A percentile compares a stretch with the other conserved stretches of the same genome.
phyloP scores from a whole-genome alignment of 2,329 filamentous ascomycete genomes.

The Xylariaceae sp. region DNA sequence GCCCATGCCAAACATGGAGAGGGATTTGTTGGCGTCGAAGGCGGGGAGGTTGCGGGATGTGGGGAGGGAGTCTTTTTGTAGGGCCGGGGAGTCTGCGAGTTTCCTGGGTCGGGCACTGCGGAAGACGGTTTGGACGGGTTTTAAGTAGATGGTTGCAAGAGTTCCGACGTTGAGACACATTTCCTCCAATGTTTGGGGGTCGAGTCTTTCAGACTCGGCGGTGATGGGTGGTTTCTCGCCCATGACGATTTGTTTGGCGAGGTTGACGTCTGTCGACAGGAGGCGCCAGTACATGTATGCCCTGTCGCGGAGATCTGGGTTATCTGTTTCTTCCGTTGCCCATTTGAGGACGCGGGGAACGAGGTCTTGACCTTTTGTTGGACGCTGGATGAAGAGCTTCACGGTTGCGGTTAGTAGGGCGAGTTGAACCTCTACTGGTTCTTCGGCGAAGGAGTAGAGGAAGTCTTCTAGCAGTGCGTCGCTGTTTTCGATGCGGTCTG shows the following conservation, averaged over 20 bases:
- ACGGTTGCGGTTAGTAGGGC: conserved; percentile 93
- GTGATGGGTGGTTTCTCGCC: conserved; percentile 95
- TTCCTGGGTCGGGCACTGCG: conserved; percentile 77
- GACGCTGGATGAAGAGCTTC: conserved; percentile 95
- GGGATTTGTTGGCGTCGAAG: conserved; percentile 55
- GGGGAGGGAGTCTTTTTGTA: conserved; percentile 69
- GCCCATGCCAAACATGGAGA: conserved; percentile 55
- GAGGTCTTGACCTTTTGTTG: conserved; percentile 87
- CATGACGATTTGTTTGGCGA: conserved; percentile 89
- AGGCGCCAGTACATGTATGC: conserved; percentile 99
- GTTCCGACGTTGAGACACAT: conserved; percentile 97
- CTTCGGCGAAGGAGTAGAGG: conserved; percentile 86
- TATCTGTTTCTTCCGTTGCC: conserved; percentile 99
- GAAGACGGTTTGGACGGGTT: conserved; percentile 96
- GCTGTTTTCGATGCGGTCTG: conserved; percentile 94
- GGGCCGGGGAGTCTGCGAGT: conserved; percentile 76
- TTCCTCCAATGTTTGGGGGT: conserved; percentile 87
- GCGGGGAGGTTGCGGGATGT: conserved; percentile 47
- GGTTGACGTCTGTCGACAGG: conserved; percentile 83
- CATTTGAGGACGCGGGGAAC: conserved; percentile 95
- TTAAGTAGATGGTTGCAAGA: conserved; percentile 93
- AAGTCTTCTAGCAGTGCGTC: conserved; percentile 94
- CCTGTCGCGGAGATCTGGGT: conserved; percentile 89
- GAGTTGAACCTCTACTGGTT: conserved; percentile 92
- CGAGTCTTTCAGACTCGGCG: conserved; percentile 90